phyloP scores from a whole-genome alignment of 2,329 filamentous ascomycete genomes.

The Bimuria novae-zelandiae region DNA sequence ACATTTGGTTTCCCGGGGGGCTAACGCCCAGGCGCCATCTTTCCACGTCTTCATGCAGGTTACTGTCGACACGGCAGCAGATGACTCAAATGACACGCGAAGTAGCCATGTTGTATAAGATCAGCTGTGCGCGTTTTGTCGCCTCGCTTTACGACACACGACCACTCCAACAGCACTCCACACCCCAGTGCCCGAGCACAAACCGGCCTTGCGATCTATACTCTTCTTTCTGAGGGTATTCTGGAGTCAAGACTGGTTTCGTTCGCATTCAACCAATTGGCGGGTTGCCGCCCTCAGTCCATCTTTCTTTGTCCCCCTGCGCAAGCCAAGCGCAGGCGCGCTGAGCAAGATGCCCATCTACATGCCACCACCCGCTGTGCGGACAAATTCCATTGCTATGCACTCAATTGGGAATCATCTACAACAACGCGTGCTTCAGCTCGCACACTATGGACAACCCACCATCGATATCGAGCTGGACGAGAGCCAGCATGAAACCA shows the following conservation, averaged over 20 bases:
- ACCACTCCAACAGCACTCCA: neutral
- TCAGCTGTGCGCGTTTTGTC: neutral
- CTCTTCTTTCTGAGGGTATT: too few species aligned
- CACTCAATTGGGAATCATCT: constrained; percentile 39
- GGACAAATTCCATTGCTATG: constrained; percentile 32
- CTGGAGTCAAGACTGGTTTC: neutral
- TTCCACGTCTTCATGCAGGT: constrained; percentile 5
- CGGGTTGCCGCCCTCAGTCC: too few species aligned
- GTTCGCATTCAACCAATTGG: constrained; percentile 24
- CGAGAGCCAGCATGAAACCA: constrained; percentile 32
- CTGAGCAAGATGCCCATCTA: constrained; percentile 13
- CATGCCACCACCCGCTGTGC: constrained; percentile 27
- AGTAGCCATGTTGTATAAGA: constrained; percentile 7
- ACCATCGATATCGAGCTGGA: constrained; percentile 50
- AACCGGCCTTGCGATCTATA: neutral
- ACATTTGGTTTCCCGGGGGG: neutral
- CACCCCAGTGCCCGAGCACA: neutral
- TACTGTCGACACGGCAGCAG: neutral
- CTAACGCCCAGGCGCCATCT: constrained; percentile 6
- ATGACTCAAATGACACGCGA: constrained; percentile 6
- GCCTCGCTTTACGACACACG: neutral
- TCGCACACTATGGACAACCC: constrained; percentile 43
- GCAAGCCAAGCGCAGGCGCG: neutral
- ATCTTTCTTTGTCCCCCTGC: constrained; percentile 10
- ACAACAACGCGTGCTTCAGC: constrained; percentile 39